These are phyloP conservation scores for Rhizophora mangle DNA, from an alignment of 345 rosid species.

Conservation along the genomic window DNA sequence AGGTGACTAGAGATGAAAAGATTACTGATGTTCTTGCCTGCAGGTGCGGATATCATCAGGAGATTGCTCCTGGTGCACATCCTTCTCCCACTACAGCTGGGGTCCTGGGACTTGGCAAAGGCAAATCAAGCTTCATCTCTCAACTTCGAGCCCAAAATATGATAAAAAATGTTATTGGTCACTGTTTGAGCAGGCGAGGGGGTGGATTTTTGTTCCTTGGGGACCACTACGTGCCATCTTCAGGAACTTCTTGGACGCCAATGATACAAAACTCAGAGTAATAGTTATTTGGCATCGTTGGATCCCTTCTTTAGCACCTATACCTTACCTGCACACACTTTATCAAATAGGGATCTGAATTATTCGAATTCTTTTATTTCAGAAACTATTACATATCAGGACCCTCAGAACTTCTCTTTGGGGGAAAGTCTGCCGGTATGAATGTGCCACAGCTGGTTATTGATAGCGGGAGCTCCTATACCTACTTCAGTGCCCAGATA, in stretches of 20 bases:
- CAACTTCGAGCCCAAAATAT: constrained; percentile 50
- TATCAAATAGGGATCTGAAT: neutral
- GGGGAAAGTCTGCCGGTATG: constrained; percentile 53
- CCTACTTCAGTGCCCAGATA: constrained; percentile 56
- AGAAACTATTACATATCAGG: constrained; percentile 67
- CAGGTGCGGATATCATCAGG: constrained; percentile 84
- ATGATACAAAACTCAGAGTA: constrained; percentile 41
- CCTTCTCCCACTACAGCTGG: constrained; percentile 68
- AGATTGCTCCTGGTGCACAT: constrained; percentile 34
- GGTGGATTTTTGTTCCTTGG: constrained; percentile 88
- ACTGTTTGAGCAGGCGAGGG: constrained; percentile 70
- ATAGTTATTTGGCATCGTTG: constrained; percentile 12
- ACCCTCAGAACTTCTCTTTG: constrained; percentile 62
- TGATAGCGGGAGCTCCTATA: constrained; percentile 94
- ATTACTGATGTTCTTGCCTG: constrained; percentile 10
- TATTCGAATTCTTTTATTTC: constrained; percentile 18
- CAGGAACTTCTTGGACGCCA: constrained; percentile 65
- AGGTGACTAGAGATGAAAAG: neutral
- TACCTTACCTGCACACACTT: neutral
- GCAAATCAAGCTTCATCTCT: constrained; percentile 61
- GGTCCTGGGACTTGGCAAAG: constrained; percentile 76
- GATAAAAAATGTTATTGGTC: constrained; percentile 61
- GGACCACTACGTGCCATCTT: constrained; percentile 55
- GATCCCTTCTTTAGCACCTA: neutral
- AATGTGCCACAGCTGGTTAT: constrained; percentile 52